phyloP scores from a whole-genome alignment of 148 eudicot genomes.

The Bassia scoparia region DNA sequence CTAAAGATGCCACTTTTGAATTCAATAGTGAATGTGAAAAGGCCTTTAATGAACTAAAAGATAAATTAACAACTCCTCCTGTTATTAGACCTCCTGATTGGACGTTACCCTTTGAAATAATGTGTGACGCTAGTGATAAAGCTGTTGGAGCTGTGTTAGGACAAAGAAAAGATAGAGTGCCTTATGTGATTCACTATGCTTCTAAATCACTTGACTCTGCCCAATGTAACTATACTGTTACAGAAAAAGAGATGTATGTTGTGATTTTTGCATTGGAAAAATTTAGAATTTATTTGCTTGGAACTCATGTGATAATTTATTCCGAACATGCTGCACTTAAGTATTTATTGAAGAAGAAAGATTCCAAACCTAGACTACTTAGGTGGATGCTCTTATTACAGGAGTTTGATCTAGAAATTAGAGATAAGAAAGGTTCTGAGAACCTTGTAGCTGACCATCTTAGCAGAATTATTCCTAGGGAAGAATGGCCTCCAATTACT shows the following conservation, averaged over 20 bases:
- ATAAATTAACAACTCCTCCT: constrained; percentile 3
- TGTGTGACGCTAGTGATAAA: constrained; percentile 17
- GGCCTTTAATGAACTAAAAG: constrained; percentile 17
- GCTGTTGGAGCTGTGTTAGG: constrained; percentile 11
- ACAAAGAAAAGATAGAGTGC: background rate
- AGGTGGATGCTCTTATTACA: no score
- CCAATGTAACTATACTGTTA: constrained; percentile 12
- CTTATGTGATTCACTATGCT: constrained; percentile 14
- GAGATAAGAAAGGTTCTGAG: constrained; percentile 7
- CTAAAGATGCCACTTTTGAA: constrained; percentile 12
- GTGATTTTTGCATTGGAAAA: constrained; percentile 15
- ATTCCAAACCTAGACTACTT: no score
- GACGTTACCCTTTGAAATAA: no score
- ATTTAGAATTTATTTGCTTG: constrained; percentile 13
- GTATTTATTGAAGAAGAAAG: no score
- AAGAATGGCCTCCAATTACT: background rate
- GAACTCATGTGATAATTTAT: no score
- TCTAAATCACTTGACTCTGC: constrained; percentile 12
- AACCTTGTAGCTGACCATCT: constrained; percentile 16
- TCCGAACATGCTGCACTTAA: constrained; percentile 17
- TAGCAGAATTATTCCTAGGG: background rate
- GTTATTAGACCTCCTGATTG: background rate
- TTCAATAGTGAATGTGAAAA: constrained; percentile 10
- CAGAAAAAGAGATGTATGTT: constrained; percentile 5
- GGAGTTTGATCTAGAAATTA: constrained; percentile 18